Conservation (phyloP, 495 filamentous ascomycete genomes). For the Penicillium angulare region DNA sequence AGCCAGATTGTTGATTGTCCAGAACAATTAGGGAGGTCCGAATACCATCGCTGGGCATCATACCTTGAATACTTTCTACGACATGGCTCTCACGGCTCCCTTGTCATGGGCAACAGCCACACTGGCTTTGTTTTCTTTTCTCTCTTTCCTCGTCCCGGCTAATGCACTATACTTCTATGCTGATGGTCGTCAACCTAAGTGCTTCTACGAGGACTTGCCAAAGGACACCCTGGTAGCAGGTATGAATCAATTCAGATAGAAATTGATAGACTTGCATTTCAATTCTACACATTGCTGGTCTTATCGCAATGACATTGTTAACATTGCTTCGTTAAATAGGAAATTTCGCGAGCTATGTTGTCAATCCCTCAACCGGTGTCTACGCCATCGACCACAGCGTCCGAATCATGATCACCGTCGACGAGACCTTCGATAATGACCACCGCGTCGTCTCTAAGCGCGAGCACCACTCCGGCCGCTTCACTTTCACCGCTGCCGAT, state of each 20-base stretch:
- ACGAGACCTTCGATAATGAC: conserved; percentile 97
- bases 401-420: conserved; percentile 85
- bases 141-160: conserved; percentile 55
- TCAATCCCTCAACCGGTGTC: conserved; percentile 57
- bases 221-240: conserved; percentile 96
- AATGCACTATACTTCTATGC: conserved; percentile 95
- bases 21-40: conserved; percentile 5
- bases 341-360: conserved; percentile 81
- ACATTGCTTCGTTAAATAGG: conserved; percentile 43
- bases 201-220: conserved; percentile 97
- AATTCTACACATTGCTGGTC: neutral
- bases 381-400: conserved; percentile 71
- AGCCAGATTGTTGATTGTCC: conserved; percentile 24
- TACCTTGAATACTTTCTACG: conserved; percentile 2
- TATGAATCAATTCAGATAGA: too few species aligned
- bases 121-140: conserved; percentile 36
- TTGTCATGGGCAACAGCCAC: conserved; percentile 42
- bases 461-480: conserved; percentile 72
- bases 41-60: conserved; percentile 5
- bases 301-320: neutral
- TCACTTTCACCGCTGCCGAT: conserved; percentile 95
- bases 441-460: conserved; percentile 90
- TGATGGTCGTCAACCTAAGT: conserved; percentile 67
- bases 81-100: conserved; percentile 35
- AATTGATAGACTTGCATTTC: neutral